phyloP scores from a whole-genome alignment of 1,284 basidiomycete species.

The Moesziomyces sp. region DNA sequence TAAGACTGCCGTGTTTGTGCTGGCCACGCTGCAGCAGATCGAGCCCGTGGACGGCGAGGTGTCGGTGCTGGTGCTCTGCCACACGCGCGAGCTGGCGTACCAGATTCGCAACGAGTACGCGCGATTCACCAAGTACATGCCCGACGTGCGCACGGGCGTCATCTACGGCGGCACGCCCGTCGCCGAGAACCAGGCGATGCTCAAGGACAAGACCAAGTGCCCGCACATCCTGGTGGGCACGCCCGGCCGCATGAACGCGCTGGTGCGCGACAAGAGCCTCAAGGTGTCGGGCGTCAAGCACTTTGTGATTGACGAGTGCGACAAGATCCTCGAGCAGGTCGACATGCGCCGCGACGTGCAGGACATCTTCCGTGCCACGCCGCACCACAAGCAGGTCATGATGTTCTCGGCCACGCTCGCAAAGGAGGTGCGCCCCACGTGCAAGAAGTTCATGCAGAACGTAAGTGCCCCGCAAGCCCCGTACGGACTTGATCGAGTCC shows the following conservation, averaged over 20 bases:
- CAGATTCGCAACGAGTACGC: conserved; percentile 99
- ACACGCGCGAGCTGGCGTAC: conserved; percentile 98
- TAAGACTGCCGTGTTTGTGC: conserved; percentile 99
- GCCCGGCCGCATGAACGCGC: conserved; percentile 75
- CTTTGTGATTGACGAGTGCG: conserved; percentile 99
- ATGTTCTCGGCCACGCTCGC: conserved; percentile 99
- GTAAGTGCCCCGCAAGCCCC: conserved; percentile 72
- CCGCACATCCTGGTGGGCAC: conserved; percentile 99
- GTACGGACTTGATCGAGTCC: too few species aligned
- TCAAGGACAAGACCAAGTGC: conserved; percentile 96
- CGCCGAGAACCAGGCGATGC: conserved; percentile 89
- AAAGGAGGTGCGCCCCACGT: conserved; percentile 95
- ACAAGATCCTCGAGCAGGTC: conserved; percentile 99
- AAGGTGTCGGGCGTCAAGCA: conserved; percentile 72
- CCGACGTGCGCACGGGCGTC: conserved; percentile 94
- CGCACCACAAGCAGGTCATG: conserved; percentile 99
- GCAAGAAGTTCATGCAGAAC: conserved; percentile 99
- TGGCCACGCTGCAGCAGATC: conserved; percentile 96
- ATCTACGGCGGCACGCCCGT: conserved; percentile 98
- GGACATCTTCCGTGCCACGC: conserved; percentile 99
- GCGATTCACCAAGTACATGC: conserved; percentile 99
- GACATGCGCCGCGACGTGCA: conserved; percentile 99
- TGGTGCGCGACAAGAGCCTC: conserved; percentile 66
- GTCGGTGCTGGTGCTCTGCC: conserved; percentile 95
- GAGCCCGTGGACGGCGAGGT: conserved; percentile 99